Evolutionary conservation across 148 eudicot species (phyloP).

Genomic region (Diospyros kaki): DNA sequence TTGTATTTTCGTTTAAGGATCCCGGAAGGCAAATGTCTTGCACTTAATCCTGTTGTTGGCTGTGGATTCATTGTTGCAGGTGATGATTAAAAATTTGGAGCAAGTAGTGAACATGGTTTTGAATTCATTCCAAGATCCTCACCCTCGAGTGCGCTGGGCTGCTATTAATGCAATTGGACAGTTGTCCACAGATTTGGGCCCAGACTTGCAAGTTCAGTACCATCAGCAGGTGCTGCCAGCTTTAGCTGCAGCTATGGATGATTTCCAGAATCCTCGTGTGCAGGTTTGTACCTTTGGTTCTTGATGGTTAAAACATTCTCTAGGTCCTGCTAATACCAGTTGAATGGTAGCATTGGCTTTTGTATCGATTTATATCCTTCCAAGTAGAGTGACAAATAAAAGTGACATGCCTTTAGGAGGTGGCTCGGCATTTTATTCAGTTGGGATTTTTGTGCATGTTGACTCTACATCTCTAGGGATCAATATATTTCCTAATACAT

Average conservation of each 20-base stretch:
- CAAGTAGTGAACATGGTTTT: slow-evolving; percentile 75
- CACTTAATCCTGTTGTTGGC: not conserved
- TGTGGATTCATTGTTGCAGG: slow-evolving; percentile 30
- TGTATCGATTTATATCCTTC: too few species aligned
- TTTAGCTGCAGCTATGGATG: slow-evolving; percentile 78
- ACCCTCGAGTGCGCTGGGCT: slow-evolving; percentile 91
- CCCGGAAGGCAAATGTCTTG: too few species aligned
- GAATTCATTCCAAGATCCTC: slow-evolving; percentile 72
- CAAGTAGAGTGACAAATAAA: too few species aligned
- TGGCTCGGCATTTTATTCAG: too few species aligned
- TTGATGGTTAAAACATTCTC: too few species aligned
- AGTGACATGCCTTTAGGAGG: too few species aligned
- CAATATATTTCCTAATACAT: too few species aligned
- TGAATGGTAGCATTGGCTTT: too few species aligned
- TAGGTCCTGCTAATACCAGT: too few species aligned
- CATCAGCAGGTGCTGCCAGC: slow-evolving; percentile 73
- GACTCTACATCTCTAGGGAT: too few species aligned
- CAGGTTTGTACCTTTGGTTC: slow-evolving; percentile 36
- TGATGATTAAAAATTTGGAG: slow-evolving; percentile 73
- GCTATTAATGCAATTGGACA: slow-evolving; percentile 93
- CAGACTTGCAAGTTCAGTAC: slow-evolving; percentile 74
- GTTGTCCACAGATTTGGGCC: slow-evolving; percentile 83
- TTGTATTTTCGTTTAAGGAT: too few species aligned
- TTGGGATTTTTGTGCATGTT: too few species aligned
- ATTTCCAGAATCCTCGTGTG: slow-evolving; percentile 76